Evolutionary conservation across 176 grass and related monocot genomes (phyloP), one percentile per base, ranked within the genome.

Genomic region (Aegilops sharonensis): DNA sequence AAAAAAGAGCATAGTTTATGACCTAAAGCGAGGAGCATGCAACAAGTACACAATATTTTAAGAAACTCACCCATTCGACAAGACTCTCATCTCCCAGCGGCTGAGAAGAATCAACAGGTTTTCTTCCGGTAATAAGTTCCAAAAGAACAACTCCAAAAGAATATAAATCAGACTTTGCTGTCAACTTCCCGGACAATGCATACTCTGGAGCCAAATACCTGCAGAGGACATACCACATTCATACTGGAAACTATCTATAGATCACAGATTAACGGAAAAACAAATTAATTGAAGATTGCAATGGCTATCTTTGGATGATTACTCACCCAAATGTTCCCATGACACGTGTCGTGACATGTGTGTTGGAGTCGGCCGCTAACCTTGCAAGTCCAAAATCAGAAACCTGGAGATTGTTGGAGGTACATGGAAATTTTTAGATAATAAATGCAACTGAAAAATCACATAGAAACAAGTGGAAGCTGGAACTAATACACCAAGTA

Each of bases 321-420:
- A 62, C 91, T 32, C 90, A 99, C 97, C 97, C 97, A 85, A 99
- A 99, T 36, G 97, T 99, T 57, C 97, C 97, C 97, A 99, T 99
- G 54, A 99, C 94, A 75, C 89, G 94, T 78, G 97, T 99, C 29
- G 94, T 94, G 48, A 97, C 92, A 57, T 99, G 94, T 5, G 94
- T 92, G 47, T 99, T 96, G 35, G 92, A 85, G 85, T 99, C 97
- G 59, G 81, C 90, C 1, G 97, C 92, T 89, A 94, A 86, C 92
- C 92, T 94, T 93, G 97, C 97, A 74, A 99, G 97, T 67, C 97
- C 97, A 87, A 99, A 99, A 97, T 99, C 97, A 89, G 97, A 97
- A 81, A 99, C 97, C 97, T 99, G 64, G 30, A 81, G 11, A 79
- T 83, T 15, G 42, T 73, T 56, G 56, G 15, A 40, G 13, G 21